Evolutionary conservation across 1,284 basidiomycete genomes (phyloP).

Genomic region (Papiliotrema flavescens): DNA sequence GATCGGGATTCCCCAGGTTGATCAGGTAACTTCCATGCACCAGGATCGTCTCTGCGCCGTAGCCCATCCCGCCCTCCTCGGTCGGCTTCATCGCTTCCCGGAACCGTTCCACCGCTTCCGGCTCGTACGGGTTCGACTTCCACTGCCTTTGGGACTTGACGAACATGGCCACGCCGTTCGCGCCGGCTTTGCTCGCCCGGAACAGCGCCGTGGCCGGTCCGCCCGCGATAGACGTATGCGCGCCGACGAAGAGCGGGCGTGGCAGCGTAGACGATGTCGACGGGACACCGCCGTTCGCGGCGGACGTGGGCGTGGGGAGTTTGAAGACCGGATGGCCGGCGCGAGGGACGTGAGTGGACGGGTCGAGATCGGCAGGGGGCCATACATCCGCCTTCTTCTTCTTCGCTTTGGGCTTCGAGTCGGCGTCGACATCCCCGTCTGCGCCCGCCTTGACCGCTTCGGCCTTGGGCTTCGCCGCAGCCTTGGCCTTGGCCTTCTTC

Average conservation of each 20-base stretch:
- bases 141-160: constrained; percentile 79
- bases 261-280: constrained; percentile 6
- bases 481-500: too few species aligned
- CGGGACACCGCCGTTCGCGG: constrained; percentile 21
- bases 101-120: constrained; percentile 57
- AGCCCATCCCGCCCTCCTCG: constrained; percentile 54
- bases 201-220: constrained; percentile 69
- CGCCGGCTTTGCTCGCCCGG: constrained; percentile 70
- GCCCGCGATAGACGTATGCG: constrained; percentile 75
- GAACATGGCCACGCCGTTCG: constrained; percentile 77
- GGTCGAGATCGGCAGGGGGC: constrained; percentile 40
- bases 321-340: constrained; percentile 33
- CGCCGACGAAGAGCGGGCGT: constrained; percentile 56
- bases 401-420: constrained; percentile 12
- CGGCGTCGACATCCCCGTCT: not conserved
- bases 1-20: constrained; percentile 62
- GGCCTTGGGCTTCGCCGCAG: too few species aligned
- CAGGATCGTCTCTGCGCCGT: constrained; percentile 59
- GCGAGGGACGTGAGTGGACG: constrained; percentile 27
- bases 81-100: constrained; percentile 56
- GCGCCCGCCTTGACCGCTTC: not conserved
- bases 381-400: constrained; percentile 20
- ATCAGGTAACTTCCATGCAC: constrained; percentile 83
- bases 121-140: constrained; percentile 60
- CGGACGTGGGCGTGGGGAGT: constrained; percentile 8